phyloP scores from a whole-genome alignment of 805 yeast genomes.

The Candida rishiriensis region DNA sequence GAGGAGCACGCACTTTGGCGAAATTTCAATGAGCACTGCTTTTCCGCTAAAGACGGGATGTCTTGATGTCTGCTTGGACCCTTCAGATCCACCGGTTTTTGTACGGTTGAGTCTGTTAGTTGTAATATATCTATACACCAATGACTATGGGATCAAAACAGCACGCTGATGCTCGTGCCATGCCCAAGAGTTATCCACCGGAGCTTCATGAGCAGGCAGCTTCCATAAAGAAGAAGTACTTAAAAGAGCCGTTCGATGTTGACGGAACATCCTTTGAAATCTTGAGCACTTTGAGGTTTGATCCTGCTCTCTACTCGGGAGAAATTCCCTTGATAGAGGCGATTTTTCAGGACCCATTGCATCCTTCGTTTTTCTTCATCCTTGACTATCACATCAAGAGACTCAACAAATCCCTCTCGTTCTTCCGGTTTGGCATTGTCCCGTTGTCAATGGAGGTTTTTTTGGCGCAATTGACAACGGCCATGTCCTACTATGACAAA shows the following conservation, averaged over 20 bases:
- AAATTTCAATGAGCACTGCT: no score
- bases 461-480: constrained; percentile 35
- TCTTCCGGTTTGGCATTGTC: constrained; percentile 43
- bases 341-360: constrained; percentile 19
- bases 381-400: constrained; percentile 62
- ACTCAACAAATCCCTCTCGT: constrained; percentile 46
- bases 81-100: no score
- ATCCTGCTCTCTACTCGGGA: constrained; percentile 46
- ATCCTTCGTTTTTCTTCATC: constrained; percentile 48
- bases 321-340: constrained; percentile 21
- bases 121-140: no score
- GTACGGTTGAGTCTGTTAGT: no score
- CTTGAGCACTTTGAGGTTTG: constrained; percentile 71
- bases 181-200: neutral
- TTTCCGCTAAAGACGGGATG: no score
- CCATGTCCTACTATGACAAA: constrained; percentile 29
- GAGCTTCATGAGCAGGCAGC: constrained; percentile 4
- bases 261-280: constrained; percentile 41
- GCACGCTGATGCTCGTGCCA: no score
- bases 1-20: no score
- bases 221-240: constrained; percentile 4
- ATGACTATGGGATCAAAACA: neutral
- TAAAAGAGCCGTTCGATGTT: constrained; percentile 12
- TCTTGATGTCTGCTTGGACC: no score
- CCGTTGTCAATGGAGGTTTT: constrained; percentile 39